Base-by-base conservation (phyloP, 2,329 filamentous ascomycete genomes). In the Truncatella angustata region DNA sequence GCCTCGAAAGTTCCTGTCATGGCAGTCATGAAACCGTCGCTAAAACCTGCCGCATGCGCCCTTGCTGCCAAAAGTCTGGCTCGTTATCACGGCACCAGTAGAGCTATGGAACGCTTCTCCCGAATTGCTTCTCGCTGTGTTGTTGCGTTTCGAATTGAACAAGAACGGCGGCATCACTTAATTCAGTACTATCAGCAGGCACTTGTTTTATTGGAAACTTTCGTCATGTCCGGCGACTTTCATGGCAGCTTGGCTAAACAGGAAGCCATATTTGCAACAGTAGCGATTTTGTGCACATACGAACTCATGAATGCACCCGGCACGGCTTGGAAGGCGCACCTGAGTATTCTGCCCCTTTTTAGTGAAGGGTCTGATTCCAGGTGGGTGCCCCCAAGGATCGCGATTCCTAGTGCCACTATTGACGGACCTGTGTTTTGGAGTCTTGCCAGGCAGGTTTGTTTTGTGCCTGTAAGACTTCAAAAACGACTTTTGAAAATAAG, bases 241-340 rank as follows among this genome's bases (percentile, higher is more conserved):
- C 4, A 18, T 21, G n/a, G 16, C 12, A 18, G n/a, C 16, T 40
- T 18, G 12, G 18, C 6, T 5, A 12, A n/a, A 60, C 79, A 84
- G 36, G 52, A 66, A 36, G 58, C 87, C 53, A 73, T 86, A 3
- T 72, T 87, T 20, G 82, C 84, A 7, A 83, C 85, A 2, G 84
- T 84, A 2, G 83, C 84, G 0, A 86, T 88, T 12, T 66, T 88
- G 2, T 87, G 83, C 53, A 80, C 85, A 0, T 87, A 87, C 61
- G 85, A 88, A 56, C 82, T 87, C 53, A 70, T 87, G n/a, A 83
- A 87, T 63, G 80, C 81, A 1, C 85, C 82, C 1, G 79, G 78
- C 2, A 74, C 76, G 0, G 83, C 84, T 18, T 88, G 84, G 84
- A 77, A 79, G 28, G 74, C 82, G 4, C 85, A 88, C 68, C 68